These are phyloP conservation scores for Aphanomyces cochlioides DNA, from an alignment of 352 stramenopile genomes.

Conservation along the genomic window DNA sequence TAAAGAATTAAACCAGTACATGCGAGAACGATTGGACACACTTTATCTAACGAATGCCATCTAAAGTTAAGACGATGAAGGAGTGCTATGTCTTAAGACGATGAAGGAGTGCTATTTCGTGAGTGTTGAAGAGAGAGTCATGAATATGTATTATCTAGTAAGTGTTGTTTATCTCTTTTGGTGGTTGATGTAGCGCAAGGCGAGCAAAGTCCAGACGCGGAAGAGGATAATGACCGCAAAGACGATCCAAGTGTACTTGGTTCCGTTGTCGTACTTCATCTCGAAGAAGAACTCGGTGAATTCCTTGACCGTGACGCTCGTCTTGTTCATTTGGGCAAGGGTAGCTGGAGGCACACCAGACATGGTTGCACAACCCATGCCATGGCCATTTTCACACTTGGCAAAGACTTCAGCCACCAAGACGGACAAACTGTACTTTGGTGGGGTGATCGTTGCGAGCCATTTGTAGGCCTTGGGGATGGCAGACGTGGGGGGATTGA, in stretches of 20 bases:
- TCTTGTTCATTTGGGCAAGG: conserved; percentile 21
- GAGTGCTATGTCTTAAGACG: too few relatives aligned
- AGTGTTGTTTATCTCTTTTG: conserved; percentile 36
- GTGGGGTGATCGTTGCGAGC: conserved; percentile 23
- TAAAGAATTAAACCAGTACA: too few relatives aligned
- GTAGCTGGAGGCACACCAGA: conserved; percentile 42
- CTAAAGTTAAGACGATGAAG: too few relatives aligned
- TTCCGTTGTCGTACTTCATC: conserved; percentile 47
- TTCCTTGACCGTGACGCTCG: conserved; percentile 38
- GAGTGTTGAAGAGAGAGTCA: too few relatives aligned
- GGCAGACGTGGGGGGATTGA: conserved; percentile 24
- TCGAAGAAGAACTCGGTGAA: conserved; percentile 62
- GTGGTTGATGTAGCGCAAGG: conserved; percentile 57
- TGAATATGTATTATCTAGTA: background rate
- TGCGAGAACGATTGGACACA: too few relatives aligned
- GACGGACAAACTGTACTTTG: conserved; percentile 18
- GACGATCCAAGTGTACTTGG: conserved; percentile 46
- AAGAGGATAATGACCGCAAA: conserved; percentile 50
- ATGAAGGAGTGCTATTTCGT: too few relatives aligned
- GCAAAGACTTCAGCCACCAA: conserved; percentile 20
- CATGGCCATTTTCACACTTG: conserved; percentile 20
- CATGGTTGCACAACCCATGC: conserved; percentile 54
- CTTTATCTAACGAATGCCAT: too few relatives aligned
- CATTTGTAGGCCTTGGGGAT: conserved; percentile 31
- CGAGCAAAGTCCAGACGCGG: conserved; percentile 48